Evolutionary conservation across 2,329 filamentous ascomycete species (phyloP).

Genomic region (Helotiales sp.): DNA sequence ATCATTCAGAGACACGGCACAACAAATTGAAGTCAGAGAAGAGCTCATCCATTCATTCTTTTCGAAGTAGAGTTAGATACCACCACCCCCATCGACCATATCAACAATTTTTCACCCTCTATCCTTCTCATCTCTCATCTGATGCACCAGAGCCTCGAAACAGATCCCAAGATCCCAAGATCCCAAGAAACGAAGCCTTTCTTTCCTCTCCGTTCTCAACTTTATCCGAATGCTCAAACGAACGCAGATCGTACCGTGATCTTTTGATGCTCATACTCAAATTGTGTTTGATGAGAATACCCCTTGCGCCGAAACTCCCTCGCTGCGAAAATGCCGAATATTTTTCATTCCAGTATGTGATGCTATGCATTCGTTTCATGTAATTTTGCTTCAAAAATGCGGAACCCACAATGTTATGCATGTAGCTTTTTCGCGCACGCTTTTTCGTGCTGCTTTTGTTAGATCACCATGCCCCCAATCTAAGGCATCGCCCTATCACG

Average conservation of each 20-base stretch:
- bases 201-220: background rate
- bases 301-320: background rate
- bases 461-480: background rate
- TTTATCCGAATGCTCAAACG: background rate
- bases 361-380: background rate
- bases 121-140: background rate
- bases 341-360: background rate
- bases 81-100: no score
- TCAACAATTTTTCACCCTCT: background rate
- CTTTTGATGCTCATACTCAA: no score
- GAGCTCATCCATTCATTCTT: background rate
- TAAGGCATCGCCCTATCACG: slow-evolving; percentile 4
- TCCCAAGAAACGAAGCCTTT: background rate
- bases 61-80: background rate
- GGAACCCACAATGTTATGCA: no score
- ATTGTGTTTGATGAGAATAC: no score
- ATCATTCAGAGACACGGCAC: background rate
- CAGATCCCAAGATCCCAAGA: no score
- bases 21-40: background rate
- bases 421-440: no score
- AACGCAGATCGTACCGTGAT: background rate
- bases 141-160: background rate
- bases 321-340: background rate
- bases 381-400: no score
- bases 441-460: no score